Evolutionary conservation across 805 yeast species (phyloP).

Genomic region (Pichia paraexigua): DNA sequence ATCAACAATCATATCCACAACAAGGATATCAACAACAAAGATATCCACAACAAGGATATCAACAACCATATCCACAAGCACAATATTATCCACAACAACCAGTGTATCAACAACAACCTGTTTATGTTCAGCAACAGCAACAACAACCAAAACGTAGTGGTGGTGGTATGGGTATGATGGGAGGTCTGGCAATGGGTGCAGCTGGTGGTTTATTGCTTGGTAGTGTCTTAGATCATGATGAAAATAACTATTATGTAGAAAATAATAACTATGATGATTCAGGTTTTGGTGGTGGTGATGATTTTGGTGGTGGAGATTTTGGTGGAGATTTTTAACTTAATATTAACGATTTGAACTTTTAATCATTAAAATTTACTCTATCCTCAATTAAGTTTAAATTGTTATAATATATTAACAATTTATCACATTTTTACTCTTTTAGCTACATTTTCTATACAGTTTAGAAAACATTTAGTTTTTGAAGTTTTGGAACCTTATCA

Average conservation of each 20-base stretch:
- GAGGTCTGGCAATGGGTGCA: constrained; percentile 29
- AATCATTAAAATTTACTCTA: too few species aligned
- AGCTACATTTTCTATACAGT: too few species aligned
- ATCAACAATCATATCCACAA: constrained; percentile 10
- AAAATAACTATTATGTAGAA: not conserved
- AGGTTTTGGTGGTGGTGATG: constrained; percentile 1
- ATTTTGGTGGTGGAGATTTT: constrained; percentile 9
- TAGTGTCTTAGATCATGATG: constrained; percentile 8
- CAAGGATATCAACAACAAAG: constrained; percentile 10
- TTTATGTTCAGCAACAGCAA: constrained; percentile 4
- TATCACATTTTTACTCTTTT: too few species aligned
- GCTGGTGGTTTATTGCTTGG: constrained; percentile 25
- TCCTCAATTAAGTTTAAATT: too few species aligned
- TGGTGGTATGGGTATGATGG: constrained; percentile 21
- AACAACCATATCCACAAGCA: constrained; percentile 7
- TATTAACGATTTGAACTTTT: too few species aligned
- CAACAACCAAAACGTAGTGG: constrained; percentile 17
- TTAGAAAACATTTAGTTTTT: too few species aligned
- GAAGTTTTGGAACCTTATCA: too few species aligned
- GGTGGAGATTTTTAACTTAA: constrained; percentile 8
- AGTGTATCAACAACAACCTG: constrained; percentile 10
- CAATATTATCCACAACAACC: not conserved
- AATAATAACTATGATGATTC: not conserved
- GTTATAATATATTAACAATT: too few species aligned
- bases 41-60: constrained; percentile 6